Evolutionary conservation across 495 filamentous ascomycete species (phyloP).

Genomic region (Xylaria cubensis): DNA sequence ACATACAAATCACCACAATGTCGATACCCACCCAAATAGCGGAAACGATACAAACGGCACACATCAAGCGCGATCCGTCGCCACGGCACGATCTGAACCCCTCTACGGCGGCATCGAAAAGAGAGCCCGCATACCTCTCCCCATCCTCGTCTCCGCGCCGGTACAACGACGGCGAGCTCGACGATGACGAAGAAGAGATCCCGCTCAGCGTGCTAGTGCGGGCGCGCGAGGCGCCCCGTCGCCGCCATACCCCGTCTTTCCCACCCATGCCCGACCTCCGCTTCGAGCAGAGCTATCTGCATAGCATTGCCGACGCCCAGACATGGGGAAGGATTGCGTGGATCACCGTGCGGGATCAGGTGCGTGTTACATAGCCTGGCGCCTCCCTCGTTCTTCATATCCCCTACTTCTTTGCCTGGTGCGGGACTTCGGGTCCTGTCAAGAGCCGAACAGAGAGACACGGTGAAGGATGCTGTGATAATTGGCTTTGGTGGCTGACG

Average conservation of each 20-base stretch:
- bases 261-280: conserved; percentile 90
- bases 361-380: conserved; percentile 41
- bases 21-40: conserved; percentile 66
- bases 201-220: conserved; percentile 64
- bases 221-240: conserved; percentile 25
- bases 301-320: conserved; percentile 77
- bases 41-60: conserved; percentile 79
- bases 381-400: neutral
- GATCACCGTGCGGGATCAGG: conserved; percentile 90
- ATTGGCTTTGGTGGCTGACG: conserved; percentile 15
- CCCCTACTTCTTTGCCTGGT: neutral
- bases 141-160: conserved; percentile 22
- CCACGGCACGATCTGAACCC: conserved; percentile 81
- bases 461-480: neutral
- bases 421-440: neutral
- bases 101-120: conserved; percentile 69
- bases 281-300: conserved; percentile 97
- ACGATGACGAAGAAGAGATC: conserved; percentile 53
- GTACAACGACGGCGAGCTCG: conserved; percentile 35
- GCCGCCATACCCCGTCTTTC: conserved; percentile 58
- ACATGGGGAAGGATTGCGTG: conserved; percentile 76
- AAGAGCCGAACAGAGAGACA: neutral
- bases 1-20: conserved; percentile 9
- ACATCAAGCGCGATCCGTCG: conserved; percentile 72
- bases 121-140: conserved; percentile 50